These are phyloP conservation scores for Penicillium turbatum DNA, from an alignment of 495 filamentous ascomycete genomes.

Conservation along the genomic window DNA sequence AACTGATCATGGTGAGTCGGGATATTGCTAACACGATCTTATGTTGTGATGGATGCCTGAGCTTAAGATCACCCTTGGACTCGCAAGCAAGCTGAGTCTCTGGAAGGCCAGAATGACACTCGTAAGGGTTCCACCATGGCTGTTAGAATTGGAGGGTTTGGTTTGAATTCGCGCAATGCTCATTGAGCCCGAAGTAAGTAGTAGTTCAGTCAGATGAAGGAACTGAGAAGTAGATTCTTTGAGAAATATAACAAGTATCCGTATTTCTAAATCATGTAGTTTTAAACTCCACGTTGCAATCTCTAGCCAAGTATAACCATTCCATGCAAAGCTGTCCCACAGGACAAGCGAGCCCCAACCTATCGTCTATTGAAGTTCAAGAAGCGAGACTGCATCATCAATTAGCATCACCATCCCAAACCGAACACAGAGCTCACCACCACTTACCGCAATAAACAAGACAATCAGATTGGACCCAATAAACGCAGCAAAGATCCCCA, in stretches of 20 bases:
- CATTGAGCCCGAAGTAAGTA: no score
- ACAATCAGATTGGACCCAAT: conserved; percentile 73
- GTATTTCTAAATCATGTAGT: background rate
- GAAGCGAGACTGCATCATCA: conserved; percentile 48
- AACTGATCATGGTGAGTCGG: no score
- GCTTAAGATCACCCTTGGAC: no score
- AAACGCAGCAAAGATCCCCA: conserved; percentile 72
- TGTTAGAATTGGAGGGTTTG: no score
- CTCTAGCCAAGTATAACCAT: background rate
- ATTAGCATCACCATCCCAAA: conserved; percentile 20
- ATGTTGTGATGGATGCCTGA: no score
- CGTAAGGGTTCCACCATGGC: no score
- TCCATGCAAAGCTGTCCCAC: no score
- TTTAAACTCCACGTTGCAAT: background rate
- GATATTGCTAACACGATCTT: no score
- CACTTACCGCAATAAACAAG: conserved; percentile 56
- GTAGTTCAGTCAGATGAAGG: no score
- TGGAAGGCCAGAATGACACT: no score
- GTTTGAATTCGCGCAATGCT: no score
- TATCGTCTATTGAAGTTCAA: conserved; percentile 62
- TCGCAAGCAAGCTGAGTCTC: no score
- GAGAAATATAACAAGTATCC: background rate
- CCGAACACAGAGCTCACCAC: background rate
- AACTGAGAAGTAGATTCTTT: background rate
- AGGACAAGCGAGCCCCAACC: background rate